These are phyloP conservation scores for Naegleria fowleri DNA, from an alignment of 208 protist genomes.

Conservation along the genomic window DNA sequence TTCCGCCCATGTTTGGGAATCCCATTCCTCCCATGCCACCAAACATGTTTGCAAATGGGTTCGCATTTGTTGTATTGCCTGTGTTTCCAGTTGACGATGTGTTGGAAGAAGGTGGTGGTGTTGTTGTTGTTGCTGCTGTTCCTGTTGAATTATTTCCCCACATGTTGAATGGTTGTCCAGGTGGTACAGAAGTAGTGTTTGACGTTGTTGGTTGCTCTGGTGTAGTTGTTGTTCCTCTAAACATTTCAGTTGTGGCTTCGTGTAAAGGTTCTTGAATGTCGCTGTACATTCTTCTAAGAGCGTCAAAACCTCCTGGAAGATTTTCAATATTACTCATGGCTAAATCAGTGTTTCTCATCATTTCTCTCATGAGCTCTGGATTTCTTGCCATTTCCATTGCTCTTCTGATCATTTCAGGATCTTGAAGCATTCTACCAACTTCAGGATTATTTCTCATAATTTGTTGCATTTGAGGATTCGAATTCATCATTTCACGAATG, in stretches of 20 bases:
- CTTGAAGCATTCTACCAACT: slow-evolving; percentile 50
- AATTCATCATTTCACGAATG: slow-evolving; percentile 42
- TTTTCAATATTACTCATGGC: slow-evolving; percentile 61
- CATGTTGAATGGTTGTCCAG: not conserved
- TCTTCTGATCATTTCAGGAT: slow-evolving; percentile 59
- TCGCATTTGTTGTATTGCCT: not conserved
- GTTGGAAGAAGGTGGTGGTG: not conserved
- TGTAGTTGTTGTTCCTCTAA: not conserved
- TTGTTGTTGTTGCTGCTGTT: not conserved
- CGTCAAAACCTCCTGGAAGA: slow-evolving; percentile 57
- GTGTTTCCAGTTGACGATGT: not conserved
- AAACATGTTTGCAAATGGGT: slow-evolving; percentile 16
- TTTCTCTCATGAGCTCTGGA: slow-evolving; percentile 64
- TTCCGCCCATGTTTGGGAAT: not conserved
- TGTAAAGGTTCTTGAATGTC: slow-evolving; percentile 27
- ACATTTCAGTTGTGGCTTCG: not conserved
- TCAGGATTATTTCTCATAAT: slow-evolving; percentile 69
- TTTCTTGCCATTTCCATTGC: slow-evolving; percentile 62
- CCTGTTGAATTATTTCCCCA: not conserved
- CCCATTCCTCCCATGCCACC: slow-evolving; percentile 1
- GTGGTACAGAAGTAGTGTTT: not conserved
- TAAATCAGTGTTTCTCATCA: slow-evolving; percentile 62
- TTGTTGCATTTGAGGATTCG: slow-evolving; percentile 46
- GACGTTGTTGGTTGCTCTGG: not conserved
- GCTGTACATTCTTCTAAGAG: slow-evolving; percentile 27